A percentile compares a stretch with the other conserved stretches of the same genome.
Evolutionary conservation across 1,284 basidiomycete species (phyloP).

Genomic region (Microbotryum scabiosae): DNA sequence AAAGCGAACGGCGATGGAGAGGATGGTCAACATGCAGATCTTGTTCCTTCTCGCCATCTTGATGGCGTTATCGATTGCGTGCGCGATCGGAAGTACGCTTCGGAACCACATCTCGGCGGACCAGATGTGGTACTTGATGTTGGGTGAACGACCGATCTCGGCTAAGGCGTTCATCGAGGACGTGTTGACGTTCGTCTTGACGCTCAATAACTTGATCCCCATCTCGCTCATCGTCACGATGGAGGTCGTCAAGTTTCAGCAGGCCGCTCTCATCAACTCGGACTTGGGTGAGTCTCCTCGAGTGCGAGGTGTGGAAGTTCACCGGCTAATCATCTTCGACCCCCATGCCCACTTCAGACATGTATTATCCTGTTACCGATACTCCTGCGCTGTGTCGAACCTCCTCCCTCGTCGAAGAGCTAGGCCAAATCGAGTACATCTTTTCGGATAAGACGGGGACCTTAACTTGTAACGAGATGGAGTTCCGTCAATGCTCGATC

Average conservation of each 20-base stretch:
- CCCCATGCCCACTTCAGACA: slow-evolving; percentile 31
- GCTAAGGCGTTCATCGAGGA: slow-evolving; percentile 60
- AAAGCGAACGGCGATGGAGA: slow-evolving; percentile 91
- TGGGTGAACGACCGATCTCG: slow-evolving; percentile 38
- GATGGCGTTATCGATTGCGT: slow-evolving; percentile 77
- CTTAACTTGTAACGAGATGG: slow-evolving; percentile 93
- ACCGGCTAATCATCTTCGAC: not conserved
- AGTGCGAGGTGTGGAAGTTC: not conserved
- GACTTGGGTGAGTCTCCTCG: slow-evolving; percentile 46
- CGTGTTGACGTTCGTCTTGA: slow-evolving; percentile 94
- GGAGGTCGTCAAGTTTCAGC: slow-evolving; percentile 98
- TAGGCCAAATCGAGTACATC: slow-evolving; percentile 97
- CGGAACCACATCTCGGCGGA: slow-evolving; percentile 45
- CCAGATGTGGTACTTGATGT: slow-evolving; percentile 44
- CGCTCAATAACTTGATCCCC: slow-evolving; percentile 98
- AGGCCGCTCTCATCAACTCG: slow-evolving; percentile 92
- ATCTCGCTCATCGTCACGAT: slow-evolving; percentile 99
- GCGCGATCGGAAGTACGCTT: slow-evolving; percentile 84
- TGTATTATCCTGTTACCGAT: slow-evolving; percentile 85
- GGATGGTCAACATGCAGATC: slow-evolving; percentile 93
- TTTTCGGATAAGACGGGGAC: slow-evolving; percentile 99
- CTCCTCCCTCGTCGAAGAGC: slow-evolving; percentile 92
- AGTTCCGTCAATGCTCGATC: slow-evolving; percentile 85
- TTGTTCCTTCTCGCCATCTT: slow-evolving; percentile 89
- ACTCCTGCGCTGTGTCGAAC: slow-evolving; percentile 95